phyloP scores from a whole-genome alignment of 805 yeast species.

The Yamadazyma takamatsuzukensis region DNA sequence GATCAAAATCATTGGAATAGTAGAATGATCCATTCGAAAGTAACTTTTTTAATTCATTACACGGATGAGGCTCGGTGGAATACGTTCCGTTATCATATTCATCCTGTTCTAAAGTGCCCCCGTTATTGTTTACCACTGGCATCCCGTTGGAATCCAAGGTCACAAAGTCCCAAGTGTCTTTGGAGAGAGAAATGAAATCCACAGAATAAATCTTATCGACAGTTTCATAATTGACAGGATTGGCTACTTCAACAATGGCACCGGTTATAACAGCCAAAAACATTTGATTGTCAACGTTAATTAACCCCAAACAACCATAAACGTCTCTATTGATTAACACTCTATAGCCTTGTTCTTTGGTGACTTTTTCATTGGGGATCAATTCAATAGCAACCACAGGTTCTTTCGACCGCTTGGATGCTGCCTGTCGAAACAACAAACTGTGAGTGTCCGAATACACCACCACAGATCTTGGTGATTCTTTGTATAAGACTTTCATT shows the following conservation, averaged over 20 bases:
- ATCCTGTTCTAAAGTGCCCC: slow-evolving; percentile 18
- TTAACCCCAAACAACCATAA: slow-evolving; percentile 76
- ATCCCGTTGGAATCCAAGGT: slow-evolving; percentile 67
- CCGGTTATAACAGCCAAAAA: slow-evolving; percentile 80
- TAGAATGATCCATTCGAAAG: slow-evolving; percentile 86
- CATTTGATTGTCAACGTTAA: slow-evolving; percentile 61
- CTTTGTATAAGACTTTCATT: slow-evolving; percentile 32
- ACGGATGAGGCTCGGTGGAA: slow-evolving; percentile 58
- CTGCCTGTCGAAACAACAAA: slow-evolving; percentile 22
- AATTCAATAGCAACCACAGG: slow-evolving; percentile 44
- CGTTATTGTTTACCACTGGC: slow-evolving; percentile 38
- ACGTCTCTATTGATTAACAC: slow-evolving; percentile 38
- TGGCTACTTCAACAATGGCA: slow-evolving; percentile 65
- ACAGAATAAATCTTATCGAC: slow-evolving; percentile 80
- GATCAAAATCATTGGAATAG: slow-evolving; percentile 87
- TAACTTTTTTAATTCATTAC: slow-evolving; percentile 72
- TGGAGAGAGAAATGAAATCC: slow-evolving; percentile 76
- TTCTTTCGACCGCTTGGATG: slow-evolving; percentile 12
- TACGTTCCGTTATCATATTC: slow-evolving; percentile 13
- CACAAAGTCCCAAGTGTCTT: slow-evolving; percentile 74
- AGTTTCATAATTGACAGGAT: slow-evolving; percentile 74
- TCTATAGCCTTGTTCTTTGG: slow-evolving; percentile 34
- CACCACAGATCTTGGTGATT: slow-evolving; percentile 28
- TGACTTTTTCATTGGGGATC: slow-evolving; percentile 32
- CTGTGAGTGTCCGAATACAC: slow-evolving; percentile 28